A percentile compares a stretch with the other conserved stretches of the same genome.
phyloP scores from a whole-genome alignment of 2,329 filamentous ascomycete genomes.

The Aureobasidium sp. region DNA sequence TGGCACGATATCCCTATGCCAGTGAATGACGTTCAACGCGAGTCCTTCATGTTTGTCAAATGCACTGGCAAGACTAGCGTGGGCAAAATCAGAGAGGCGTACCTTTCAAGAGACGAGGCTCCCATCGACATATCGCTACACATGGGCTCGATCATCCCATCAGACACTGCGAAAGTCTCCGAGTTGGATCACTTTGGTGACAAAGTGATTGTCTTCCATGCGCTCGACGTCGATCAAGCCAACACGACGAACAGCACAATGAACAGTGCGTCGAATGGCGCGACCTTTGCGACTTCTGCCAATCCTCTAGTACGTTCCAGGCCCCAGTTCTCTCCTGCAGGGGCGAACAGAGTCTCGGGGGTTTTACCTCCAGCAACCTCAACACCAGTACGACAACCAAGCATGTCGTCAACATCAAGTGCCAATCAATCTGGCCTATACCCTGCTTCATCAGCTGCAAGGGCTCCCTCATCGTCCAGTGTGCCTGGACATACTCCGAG shows the following conservation, averaged over 20 bases:
- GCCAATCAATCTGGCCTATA: background rate
- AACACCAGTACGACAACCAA: background rate
- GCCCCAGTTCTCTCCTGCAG: background rate
- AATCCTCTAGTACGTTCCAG: background rate
- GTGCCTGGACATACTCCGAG: background rate
- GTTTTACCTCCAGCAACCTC: background rate
- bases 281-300: background rate
- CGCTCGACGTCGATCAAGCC: background rate
- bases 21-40: slow-evolving; percentile 20
- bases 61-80: slow-evolving; percentile 25
- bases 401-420: background rate
- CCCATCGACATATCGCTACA: background rate
- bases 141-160: background rate
- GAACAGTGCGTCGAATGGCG: background rate
- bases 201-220: background rate
- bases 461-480: background rate
- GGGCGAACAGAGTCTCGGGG: background rate
- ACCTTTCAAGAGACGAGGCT: slow-evolving; percentile 11
- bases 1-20: slow-evolving; percentile 11
- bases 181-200: background rate
- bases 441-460: background rate
- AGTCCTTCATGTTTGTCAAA: slow-evolving; percentile 33
- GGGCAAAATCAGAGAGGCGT: slow-evolving; percentile 23
- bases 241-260: background rate
- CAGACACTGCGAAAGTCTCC: background rate